Conservation (phyloP, 2,329 filamentous ascomycete genomes). For the Coniochaeta sp. region DNA sequence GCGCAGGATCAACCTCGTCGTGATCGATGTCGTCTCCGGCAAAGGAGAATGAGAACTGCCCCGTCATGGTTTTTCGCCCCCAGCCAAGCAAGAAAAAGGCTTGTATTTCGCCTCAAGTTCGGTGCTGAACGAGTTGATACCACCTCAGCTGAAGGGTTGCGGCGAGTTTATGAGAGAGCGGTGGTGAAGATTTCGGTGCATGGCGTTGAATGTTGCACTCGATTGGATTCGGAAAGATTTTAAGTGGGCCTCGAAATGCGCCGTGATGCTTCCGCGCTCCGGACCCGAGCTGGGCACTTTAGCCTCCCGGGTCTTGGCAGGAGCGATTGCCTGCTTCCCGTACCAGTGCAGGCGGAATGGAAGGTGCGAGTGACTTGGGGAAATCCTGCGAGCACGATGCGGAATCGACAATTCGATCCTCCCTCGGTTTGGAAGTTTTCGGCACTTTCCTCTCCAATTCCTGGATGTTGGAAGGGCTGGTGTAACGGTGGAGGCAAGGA, state of each 20-base stretch:
- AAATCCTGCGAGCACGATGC: neutral
- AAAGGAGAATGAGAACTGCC: slow-evolving; percentile 51
- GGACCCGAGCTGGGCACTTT: neutral
- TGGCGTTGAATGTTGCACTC: neutral
- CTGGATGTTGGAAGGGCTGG: neutral
- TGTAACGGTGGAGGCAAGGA: neutral
- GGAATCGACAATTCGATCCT: neutral
- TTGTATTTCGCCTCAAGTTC: neutral
- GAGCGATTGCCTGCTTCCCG: no score
- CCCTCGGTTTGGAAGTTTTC: neutral
- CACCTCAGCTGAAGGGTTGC: neutral
- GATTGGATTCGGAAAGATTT: neutral
- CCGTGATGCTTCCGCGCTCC: neutral
- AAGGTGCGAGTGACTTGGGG: neutral
- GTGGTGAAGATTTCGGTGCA: neutral
- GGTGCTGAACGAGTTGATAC: neutral
- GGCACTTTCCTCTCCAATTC: neutral
- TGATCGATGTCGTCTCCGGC: slow-evolving; percentile 58
- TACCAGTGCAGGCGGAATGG: neutral
- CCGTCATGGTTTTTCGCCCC: slow-evolving; percentile 9
- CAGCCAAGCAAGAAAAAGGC: neutral
- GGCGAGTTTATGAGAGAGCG: no score
- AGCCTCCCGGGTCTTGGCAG: no score
- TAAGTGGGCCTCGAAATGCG: neutral
- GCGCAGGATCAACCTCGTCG: slow-evolving; percentile 22